Conservation (phyloP, 2,329 filamentous ascomycete genomes). For the Dryadomyces quercivorus region DNA sequence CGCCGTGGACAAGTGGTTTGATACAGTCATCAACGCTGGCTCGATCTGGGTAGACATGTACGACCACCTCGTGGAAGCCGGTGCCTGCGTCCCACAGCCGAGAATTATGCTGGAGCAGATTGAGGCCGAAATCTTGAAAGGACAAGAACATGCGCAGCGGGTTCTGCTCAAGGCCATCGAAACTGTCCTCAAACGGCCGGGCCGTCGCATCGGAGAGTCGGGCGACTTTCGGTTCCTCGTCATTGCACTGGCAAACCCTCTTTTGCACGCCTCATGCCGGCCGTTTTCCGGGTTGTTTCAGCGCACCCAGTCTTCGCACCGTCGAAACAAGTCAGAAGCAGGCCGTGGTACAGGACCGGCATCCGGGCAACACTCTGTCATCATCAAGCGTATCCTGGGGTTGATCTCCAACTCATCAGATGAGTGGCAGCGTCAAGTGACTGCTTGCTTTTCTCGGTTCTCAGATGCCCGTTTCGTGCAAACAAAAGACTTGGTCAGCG, state of each 20-base stretch:
- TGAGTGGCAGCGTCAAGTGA: slow-evolving; percentile 64
- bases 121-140: slow-evolving; percentile 36
- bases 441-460: slow-evolving; percentile 66
- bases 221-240: slow-evolving; percentile 67
- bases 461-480: slow-evolving; percentile 55
- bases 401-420: slow-evolving; percentile 64
- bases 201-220: slow-evolving; percentile 53
- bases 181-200: slow-evolving; percentile 66
- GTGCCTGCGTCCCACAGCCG: slow-evolving; percentile 19
- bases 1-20: slow-evolving; percentile 63
- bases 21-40: slow-evolving; percentile 54
- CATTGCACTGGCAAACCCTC: slow-evolving; percentile 66
- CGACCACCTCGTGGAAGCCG: slow-evolving; percentile 32
- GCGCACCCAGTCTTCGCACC: slow-evolving; percentile 9
- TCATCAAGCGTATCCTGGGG: slow-evolving; percentile 76
- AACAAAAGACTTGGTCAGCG: slow-evolving; percentile 63
- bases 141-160: slow-evolving; percentile 56
- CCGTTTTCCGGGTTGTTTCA: slow-evolving; percentile 27
- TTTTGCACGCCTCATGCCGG: slow-evolving; percentile 42
- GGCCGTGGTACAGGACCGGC: slow-evolving; percentile 27
- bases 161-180: slow-evolving; percentile 69
- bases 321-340: background rate
- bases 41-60: slow-evolving; percentile 52
- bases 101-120: slow-evolving; percentile 26
- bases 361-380: slow-evolving; percentile 62